Percentiles rank a stretch among this genome's conserved stretches.
Conservation (phyloP, 176 grass and related monocot genomes). For the Aegilops bicornis region DNA sequence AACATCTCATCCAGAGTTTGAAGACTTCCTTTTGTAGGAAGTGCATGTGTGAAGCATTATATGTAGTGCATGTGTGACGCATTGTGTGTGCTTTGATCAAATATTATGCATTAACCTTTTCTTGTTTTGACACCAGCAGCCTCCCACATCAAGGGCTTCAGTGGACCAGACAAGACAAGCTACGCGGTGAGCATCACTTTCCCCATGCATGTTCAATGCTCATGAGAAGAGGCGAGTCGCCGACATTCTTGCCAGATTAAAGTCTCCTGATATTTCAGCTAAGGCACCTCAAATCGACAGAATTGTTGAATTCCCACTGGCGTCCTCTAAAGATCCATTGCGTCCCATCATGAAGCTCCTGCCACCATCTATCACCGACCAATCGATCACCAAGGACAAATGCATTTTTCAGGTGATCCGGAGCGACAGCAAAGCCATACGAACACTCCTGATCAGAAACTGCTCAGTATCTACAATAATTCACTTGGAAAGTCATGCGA, state of each 20-base stretch:
- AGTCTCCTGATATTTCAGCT: conserved; percentile 86
- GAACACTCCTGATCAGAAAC: conserved; percentile 14
- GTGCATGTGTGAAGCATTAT: background rate
- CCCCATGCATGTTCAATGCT: conserved; percentile 32
- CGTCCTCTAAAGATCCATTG: conserved; percentile 54
- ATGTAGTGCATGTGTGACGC: background rate
- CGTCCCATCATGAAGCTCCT: background rate
- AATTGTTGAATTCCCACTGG: conserved; percentile 67
- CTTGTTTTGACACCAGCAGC: background rate
- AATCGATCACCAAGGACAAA: conserved; percentile 91
- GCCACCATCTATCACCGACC: conserved; percentile 21
- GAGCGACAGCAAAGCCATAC: conserved; percentile 28
- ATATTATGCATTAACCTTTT: background rate
- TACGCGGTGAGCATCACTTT: conserved; percentile 49
- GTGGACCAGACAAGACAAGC: conserved; percentile 20
- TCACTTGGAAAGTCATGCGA: conserved; percentile 59
- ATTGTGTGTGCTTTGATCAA: background rate
- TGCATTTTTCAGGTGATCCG: conserved; percentile 75
- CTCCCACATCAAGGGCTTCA: conserved; percentile 26
- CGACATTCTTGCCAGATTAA: conserved; percentile 39
- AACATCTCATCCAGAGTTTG: no score
- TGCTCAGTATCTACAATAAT: conserved; percentile 19
- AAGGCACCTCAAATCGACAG: conserved; percentile 80
- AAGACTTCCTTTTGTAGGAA: background rate
- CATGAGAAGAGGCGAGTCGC: conserved; percentile 17